phyloP scores from a whole-genome alignment of 75 land plant genomes.

The Sequoiadendron giganteum region DNA sequence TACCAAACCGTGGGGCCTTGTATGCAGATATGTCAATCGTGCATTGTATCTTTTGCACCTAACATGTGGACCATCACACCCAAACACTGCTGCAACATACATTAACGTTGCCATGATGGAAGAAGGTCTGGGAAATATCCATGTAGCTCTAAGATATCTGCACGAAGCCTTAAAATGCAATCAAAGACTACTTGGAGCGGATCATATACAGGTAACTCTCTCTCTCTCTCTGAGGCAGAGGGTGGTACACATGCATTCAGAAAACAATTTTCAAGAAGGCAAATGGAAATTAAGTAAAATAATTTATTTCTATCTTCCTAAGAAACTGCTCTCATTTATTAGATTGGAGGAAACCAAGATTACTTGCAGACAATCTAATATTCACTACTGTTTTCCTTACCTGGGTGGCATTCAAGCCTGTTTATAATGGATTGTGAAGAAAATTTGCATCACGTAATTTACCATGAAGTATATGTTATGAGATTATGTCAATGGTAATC shows the following conservation, averaged over 20 bases:
- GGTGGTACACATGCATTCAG: background rate
- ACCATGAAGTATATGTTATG: background rate
- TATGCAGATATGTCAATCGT: constrained; percentile 83
- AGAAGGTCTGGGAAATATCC: constrained; percentile 94
- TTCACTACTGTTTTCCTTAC: background rate
- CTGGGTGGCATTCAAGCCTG: background rate
- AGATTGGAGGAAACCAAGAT: background rate
- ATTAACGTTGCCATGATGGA: constrained; percentile 99
- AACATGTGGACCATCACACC: constrained; percentile 90
- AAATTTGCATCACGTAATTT: background rate
- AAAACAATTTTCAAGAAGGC: background rate
- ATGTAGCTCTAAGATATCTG: constrained; percentile 88
- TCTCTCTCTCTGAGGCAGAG: background rate
- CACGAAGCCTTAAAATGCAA: constrained; percentile 97
- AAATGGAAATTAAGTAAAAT: background rate
- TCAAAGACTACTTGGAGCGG: constrained; percentile 81
- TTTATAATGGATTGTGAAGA: background rate
- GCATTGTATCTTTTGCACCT: constrained; percentile 84
- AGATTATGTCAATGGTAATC: background rate
- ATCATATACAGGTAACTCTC: constrained; percentile 90
- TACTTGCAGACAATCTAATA: constrained; percentile 5
- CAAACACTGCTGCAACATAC: constrained; percentile 96
- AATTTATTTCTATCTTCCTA: background rate
- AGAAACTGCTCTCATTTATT: background rate
- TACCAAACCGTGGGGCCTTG: background rate